Conservation (phyloP, 176 grass and related monocot genomes). For the Panicum miliaceum region DNA sequence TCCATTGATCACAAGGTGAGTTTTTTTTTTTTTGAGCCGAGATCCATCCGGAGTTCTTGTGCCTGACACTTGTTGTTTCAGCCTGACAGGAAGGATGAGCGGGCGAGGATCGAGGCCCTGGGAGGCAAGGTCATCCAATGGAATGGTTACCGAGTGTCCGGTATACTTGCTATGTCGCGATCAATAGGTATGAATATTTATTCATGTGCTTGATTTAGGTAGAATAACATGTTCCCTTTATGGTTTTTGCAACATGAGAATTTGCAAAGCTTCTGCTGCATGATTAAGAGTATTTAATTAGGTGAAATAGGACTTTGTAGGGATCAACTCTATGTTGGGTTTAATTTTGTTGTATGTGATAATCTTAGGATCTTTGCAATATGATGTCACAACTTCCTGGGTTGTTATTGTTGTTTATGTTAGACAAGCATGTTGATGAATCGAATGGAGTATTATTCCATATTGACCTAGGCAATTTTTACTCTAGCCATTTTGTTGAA, state of each 20-base stretch:
- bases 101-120: slow-evolving; percentile 57
- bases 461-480: neutral
- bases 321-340: neutral
- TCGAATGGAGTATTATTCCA: neutral
- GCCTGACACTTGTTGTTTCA: slow-evolving; percentile 32
- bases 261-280: neutral
- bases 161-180: slow-evolving; percentile 85
- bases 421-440: neutral
- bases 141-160: slow-evolving; percentile 67
- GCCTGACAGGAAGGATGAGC: slow-evolving; percentile 77
- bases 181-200: slow-evolving; percentile 60
- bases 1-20: slow-evolving; percentile 87
- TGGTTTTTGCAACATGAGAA: neutral
- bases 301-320: neutral
- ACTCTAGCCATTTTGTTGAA: neutral
- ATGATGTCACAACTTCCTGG: neutral
- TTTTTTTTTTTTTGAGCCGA: neutral
- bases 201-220: slow-evolving; percentile 22
- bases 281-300: neutral
- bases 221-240: neutral
- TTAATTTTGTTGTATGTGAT: neutral
- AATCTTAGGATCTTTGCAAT: neutral
- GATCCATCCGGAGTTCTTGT: neutral
- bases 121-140: slow-evolving; percentile 82
- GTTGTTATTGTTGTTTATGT: neutral